Conservation (phyloP, 345 rosid species). For the Punica granatum region DNA sequence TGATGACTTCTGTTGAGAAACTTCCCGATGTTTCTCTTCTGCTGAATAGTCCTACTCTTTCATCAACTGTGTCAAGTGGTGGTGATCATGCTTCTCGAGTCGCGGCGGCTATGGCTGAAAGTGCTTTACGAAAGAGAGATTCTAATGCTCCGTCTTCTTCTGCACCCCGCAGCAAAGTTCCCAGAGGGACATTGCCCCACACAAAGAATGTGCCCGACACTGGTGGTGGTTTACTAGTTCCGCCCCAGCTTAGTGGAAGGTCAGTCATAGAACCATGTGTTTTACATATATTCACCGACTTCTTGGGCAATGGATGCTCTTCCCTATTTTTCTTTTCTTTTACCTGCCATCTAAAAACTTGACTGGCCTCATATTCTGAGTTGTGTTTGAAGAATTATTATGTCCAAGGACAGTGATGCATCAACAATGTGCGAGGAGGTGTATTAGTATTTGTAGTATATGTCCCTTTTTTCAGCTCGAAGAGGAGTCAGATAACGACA, state of each 20-base stretch:
- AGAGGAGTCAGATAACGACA: not conserved
- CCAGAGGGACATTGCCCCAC: slow-evolving; percentile 47
- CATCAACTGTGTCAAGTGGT: slow-evolving; percentile 19
- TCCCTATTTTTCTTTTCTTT: not conserved
- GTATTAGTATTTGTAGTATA: not conserved
- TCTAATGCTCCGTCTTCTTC: slow-evolving; percentile 31
- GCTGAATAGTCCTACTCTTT: slow-evolving; percentile 39
- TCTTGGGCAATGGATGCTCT: not conserved
- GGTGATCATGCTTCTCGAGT: slow-evolving; percentile 67
- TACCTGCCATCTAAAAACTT: not conserved
- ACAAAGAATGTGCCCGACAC: slow-evolving; percentile 55
- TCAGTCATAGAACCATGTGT: slow-evolving; percentile 14
- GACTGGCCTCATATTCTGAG: not conserved
- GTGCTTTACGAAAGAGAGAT: slow-evolving; percentile 59
- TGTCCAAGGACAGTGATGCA: not conserved
- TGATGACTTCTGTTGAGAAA: slow-evolving; percentile 24
- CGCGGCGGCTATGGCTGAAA: slow-evolving; percentile 67
- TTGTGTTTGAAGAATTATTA: not conserved
- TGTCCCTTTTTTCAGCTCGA: not conserved
- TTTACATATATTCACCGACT: not conserved
- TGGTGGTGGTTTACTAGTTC: slow-evolving; percentile 50
- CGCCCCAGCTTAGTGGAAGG: slow-evolving; percentile 92
- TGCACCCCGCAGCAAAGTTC: slow-evolving; percentile 46
- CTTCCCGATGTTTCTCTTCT: slow-evolving; percentile 87
- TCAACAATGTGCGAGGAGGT: not conserved